Base-by-base conservation (phyloP, 202 grass and related monocot genomes). In the Brachypodium distachyon region DNA sequence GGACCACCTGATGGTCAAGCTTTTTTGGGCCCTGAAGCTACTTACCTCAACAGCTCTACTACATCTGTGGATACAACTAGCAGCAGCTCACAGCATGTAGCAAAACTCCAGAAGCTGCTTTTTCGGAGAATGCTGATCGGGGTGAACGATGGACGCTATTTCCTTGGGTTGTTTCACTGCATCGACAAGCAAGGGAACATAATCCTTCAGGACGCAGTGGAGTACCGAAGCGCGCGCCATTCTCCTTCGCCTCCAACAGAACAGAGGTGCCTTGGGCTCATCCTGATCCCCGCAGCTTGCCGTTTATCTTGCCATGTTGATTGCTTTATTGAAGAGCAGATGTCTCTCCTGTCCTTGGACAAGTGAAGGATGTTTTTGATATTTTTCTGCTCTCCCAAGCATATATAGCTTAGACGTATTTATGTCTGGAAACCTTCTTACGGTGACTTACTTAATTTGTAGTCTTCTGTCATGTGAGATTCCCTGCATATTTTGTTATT, bases 171-270 rank as follows among this genome's bases (percentile, higher is more conserved):
- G 70, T 95, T 99, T 70, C 89, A 99, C 74, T 99, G 96, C 78
- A 78, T 98, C 8, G 96, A 98, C 71, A 98, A 98, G 69, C 87
- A 93, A 77, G 96, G 96, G 25, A 95, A 98, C 62, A 98, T 98
- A 40, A 92, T 99, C 80, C 87, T 99, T 4, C 96, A 95, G 78
- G 92, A 99, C 18, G 89, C 91, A 0, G 89, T 99, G 70, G 96
- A 95, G 78, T 93, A 98, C 76, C 82, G 89, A 9, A 87, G 59
- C 23, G 57, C 74, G 12, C 55, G 84, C 12, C 78, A 56, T 1
- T 88, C 84, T 0, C 63, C 60, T 4, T 41, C 67, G 58, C 46
- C 76, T 4, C 87, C 81, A 0, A 84, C 79, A 42, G 96, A 98
- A 29, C 89, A 98, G 61, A 70, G 96, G 14, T 78, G 89, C 43